phyloP scores from a whole-genome alignment of 768 basidiomycete genomes.

The Erythrobasidium yunnanense region DNA sequence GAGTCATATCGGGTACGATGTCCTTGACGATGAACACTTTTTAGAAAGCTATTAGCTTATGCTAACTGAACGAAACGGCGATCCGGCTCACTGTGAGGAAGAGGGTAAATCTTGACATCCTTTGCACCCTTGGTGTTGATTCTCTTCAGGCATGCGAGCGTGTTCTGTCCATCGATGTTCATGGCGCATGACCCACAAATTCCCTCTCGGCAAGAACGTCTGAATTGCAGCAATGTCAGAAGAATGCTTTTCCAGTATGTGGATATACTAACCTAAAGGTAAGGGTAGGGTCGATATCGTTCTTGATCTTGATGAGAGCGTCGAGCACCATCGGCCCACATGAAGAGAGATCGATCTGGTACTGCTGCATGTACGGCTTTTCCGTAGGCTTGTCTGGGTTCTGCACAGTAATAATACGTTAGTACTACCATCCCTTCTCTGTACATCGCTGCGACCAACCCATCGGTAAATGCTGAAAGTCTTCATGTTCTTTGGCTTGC shows the following conservation, averaged over 20 bases:
- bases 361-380: slow-evolving; percentile 82
- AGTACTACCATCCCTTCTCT: neutral
- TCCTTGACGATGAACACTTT: slow-evolving; percentile 98
- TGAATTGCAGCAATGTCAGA: neutral
- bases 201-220: slow-evolving; percentile 76
- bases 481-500: slow-evolving; percentile 59
- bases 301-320: slow-evolving; percentile 97
- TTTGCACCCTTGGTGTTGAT: slow-evolving; percentile 67
- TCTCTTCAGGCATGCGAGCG: slow-evolving; percentile 88
- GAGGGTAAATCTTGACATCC: slow-evolving; percentile 84
- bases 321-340: slow-evolving; percentile 94
- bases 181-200: slow-evolving; percentile 98
- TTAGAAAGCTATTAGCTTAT: neutral
- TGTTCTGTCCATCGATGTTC: slow-evolving; percentile 98
- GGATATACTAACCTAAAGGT: slow-evolving; percentile 58
- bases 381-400: slow-evolving; percentile 88
- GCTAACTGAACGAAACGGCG: neutral
- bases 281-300: slow-evolving; percentile 89
- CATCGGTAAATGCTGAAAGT: slow-evolving; percentile 99
- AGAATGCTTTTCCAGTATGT: neutral
- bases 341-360: slow-evolving; percentile 82
- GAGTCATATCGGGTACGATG: slow-evolving; percentile 61
- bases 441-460: slow-evolving; percentile 48
- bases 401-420: slow-evolving; percentile 43
- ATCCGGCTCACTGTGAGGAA: slow-evolving; percentile 78